phyloP scores from a whole-genome alignment of 805 yeast genomes.

The Schizosaccharomyces japonicus region DNA sequence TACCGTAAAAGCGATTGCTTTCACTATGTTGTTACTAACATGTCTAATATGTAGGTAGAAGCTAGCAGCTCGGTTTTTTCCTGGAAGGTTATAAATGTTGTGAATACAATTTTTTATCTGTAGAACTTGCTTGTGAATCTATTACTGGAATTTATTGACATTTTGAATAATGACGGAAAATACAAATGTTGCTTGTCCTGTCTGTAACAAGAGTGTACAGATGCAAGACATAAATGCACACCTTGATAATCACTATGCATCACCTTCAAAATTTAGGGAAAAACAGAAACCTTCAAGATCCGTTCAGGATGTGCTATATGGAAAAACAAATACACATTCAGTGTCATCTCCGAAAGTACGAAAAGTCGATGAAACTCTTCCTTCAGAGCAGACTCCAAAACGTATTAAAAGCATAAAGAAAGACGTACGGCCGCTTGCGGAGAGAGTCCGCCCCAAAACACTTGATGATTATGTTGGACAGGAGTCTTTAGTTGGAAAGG shows the following conservation, averaged over 20 bases:
- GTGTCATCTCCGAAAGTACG: not conserved
- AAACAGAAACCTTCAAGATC: not conserved
- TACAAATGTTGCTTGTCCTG: not conserved
- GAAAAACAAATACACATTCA: not conserved
- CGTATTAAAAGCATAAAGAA: not conserved
- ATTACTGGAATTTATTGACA: no score
- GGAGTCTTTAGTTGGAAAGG: constrained; percentile 44
- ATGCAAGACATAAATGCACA: not conserved
- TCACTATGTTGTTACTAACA: no score
- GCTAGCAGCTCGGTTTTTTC: no score
- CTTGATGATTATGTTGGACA: constrained; percentile 68
- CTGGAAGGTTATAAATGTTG: no score
- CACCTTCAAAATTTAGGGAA: not conserved
- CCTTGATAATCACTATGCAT: not conserved
- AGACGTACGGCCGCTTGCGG: constrained; percentile 34
- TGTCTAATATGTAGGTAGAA: no score
- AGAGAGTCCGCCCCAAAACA: constrained; percentile 52
- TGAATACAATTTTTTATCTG: no score
- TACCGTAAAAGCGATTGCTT: no score
- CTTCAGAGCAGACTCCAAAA: not conserved
- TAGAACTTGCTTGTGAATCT: no score
- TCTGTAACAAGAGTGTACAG: not conserved
- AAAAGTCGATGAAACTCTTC: not conserved
- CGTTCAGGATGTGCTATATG: not conserved
- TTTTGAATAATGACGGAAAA: not conserved